phyloP scores from a whole-genome alignment of 2,329 filamentous ascomycete genomes.

The Diaporthe ampelina region DNA sequence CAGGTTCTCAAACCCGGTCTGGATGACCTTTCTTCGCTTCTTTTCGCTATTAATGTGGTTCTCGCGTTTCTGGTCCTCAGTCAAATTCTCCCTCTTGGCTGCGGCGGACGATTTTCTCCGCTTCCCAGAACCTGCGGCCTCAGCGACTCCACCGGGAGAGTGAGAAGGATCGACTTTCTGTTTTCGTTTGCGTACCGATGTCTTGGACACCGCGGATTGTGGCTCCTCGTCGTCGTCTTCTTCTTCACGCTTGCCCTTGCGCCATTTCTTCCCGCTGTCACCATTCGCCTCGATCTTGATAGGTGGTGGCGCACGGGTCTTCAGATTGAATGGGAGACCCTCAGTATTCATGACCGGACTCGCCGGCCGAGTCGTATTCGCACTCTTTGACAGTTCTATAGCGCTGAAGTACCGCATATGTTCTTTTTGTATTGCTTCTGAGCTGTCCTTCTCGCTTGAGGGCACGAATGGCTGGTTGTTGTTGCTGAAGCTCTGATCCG shows the following conservation, averaged over 20 bases:
- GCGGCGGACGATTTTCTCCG: slow-evolving; percentile 63
- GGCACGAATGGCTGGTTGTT: slow-evolving; percentile 70
- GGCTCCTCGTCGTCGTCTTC: slow-evolving; percentile 57
- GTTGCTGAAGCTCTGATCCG: slow-evolving; percentile 74
- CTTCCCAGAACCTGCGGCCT: slow-evolving; percentile 53
- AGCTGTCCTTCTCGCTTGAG: slow-evolving; percentile 67
- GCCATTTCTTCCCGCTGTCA: slow-evolving; percentile 62
- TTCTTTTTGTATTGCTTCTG: slow-evolving; percentile 68
- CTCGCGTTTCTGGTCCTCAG: slow-evolving; percentile 84
- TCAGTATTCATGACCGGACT: slow-evolving; percentile 61
- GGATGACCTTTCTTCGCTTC: slow-evolving; percentile 85
- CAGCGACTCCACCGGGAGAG: slow-evolving; percentile 53
- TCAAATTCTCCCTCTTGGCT: slow-evolving; percentile 79
- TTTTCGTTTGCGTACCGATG: slow-evolving; percentile 61
- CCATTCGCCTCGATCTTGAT: slow-evolving; percentile 54
- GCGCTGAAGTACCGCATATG: slow-evolving; percentile 70
- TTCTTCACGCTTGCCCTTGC: slow-evolving; percentile 67
- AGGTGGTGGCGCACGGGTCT: slow-evolving; percentile 46
- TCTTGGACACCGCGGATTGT: slow-evolving; percentile 49
- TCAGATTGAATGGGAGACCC: slow-evolving; percentile 43
- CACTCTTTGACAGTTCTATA: slow-evolving; percentile 70
- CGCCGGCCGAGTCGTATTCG: slow-evolving; percentile 70
- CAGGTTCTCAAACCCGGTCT: slow-evolving; percentile 86
- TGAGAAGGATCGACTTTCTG: slow-evolving; percentile 58
- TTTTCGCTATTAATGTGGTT: slow-evolving; percentile 93